Evolutionary conservation across 257 asterid genomes (phyloP).

Genomic region (Solanum paucissectum): DNA sequence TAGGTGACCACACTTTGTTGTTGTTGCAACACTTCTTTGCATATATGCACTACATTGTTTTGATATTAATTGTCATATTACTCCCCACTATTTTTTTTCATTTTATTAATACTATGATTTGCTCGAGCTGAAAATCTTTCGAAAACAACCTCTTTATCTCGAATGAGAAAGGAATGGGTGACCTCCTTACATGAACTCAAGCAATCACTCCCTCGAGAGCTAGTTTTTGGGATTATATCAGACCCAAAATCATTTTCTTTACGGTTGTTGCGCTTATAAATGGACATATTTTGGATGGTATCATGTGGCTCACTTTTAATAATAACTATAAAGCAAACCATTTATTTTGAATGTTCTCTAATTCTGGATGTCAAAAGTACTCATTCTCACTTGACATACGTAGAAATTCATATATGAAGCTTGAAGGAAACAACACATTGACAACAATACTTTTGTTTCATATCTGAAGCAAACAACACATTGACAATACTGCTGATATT

Average conservation of each 20-base stretch:
- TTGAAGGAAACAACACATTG: background rate
- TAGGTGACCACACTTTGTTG: no score
- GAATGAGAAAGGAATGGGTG: no score
- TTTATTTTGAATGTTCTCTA: background rate
- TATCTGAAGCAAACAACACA: background rate
- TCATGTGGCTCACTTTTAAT: background rate
- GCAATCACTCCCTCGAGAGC: background rate
- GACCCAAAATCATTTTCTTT: background rate
- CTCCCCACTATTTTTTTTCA: no score
- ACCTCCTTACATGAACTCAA: background rate
- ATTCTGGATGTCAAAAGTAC: background rate
- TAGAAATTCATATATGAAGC: background rate
- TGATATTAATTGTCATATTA: no score
- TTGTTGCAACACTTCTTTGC: no score
- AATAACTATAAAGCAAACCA: background rate
- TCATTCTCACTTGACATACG: background rate
- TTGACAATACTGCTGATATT: background rate
- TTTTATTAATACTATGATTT: no score
- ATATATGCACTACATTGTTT: no score
- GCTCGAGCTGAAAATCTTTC: accelerated
- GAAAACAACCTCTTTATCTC: no score
- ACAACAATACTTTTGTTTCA: background rate
- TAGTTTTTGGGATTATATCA: accelerated
- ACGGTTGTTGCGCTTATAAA: background rate
- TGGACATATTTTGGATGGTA: background rate